These are phyloP conservation scores for Adansonia gregorii DNA, from an alignment of 441 rosid genomes.

Conservation along the genomic window DNA sequence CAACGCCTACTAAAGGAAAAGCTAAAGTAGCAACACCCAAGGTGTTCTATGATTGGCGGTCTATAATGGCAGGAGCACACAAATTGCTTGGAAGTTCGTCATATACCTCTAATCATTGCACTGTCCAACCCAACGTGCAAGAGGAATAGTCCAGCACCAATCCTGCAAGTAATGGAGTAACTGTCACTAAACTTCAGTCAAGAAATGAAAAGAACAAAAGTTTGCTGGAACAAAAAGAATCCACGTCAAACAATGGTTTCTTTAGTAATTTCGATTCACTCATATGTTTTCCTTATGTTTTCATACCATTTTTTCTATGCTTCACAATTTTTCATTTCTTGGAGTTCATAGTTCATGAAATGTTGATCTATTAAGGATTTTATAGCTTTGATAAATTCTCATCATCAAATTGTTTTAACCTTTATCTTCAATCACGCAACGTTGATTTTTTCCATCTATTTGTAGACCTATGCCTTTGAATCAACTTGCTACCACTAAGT, in stretches of 20 bases:
- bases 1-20: not conserved
- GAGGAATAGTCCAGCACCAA: not conserved
- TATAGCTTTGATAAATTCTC: not conserved
- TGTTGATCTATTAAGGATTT: not conserved
- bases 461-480: not conserved
- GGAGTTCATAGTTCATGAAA: conserved; percentile 11
- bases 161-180: conserved; percentile 2
- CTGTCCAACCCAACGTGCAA: not conserved
- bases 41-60: conserved; percentile 4
- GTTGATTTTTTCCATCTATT: not conserved
- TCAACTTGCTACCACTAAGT: not conserved
- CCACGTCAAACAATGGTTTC: conserved; percentile 11
- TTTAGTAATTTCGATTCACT: not conserved
- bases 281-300: not conserved
- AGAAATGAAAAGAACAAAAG: not conserved
- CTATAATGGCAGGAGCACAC: conserved; percentile 4
- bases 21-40: not conserved
- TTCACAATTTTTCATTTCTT: not conserved
- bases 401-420: not conserved
- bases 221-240: not conserved
- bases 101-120: not conserved
- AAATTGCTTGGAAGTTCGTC: conserved; percentile 15
- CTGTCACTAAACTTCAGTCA: conserved; percentile 1
- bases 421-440: not conserved
- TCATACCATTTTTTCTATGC: not conserved